Evolutionary conservation across 495 filamentous ascomycete species (phyloP).

Genomic region (Penicillium turbatum): DNA sequence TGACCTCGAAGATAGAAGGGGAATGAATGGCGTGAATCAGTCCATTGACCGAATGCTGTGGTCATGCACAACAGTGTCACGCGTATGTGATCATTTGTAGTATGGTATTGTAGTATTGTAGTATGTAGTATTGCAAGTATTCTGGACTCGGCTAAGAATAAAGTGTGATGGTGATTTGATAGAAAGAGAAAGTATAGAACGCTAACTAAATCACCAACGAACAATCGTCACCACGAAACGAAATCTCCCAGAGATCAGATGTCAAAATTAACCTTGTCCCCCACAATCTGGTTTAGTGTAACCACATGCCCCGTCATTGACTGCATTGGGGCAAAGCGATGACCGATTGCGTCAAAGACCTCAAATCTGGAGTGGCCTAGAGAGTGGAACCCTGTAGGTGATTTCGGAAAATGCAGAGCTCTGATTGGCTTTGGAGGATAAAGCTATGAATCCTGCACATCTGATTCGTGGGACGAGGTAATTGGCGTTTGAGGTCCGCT

Average conservation of each 20-base stretch:
- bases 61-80: background rate
- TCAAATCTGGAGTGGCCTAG: background rate
- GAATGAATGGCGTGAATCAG: background rate
- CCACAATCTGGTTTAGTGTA: too few relatives aligned
- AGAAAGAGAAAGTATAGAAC: too few relatives aligned
- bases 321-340: slow-evolving; percentile 12
- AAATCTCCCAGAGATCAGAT: too few relatives aligned
- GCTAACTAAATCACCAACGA: too few relatives aligned
- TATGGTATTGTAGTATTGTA: too few relatives aligned
- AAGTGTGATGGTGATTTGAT: too few relatives aligned
- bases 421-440: background rate
- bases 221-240: too few relatives aligned
- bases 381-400: background rate
- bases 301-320: background rate
- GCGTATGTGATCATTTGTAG: background rate
- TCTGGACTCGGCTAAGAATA: too few relatives aligned
- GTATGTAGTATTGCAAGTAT: too few relatives aligned
- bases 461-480: background rate
- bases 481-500: too few relatives aligned
- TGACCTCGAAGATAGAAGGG: background rate
- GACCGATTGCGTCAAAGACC: slow-evolving; percentile 31
- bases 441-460: background rate
- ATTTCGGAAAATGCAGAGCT: background rate
- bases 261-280: too few relatives aligned
- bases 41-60: background rate